phyloP scores from a whole-genome alignment of 352 stramenopile genomes.

The Phytophthora macrochlamydospora region DNA sequence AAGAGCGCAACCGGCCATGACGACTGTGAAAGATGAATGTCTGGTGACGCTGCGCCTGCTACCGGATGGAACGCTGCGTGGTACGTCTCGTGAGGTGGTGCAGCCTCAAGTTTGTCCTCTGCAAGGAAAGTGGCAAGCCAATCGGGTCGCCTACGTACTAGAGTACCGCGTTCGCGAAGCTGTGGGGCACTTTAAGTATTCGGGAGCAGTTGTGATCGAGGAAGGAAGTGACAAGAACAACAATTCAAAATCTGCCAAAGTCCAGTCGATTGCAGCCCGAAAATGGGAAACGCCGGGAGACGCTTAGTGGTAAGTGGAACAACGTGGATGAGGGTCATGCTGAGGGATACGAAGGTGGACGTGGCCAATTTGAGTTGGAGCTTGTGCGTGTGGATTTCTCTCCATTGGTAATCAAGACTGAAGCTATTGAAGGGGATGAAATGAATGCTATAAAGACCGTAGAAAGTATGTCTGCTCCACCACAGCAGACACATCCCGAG shows the following conservation, averaged over 20 bases:
- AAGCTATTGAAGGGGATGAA: constrained; percentile 18
- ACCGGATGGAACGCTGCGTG: constrained; percentile 51
- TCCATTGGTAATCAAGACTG: constrained; percentile 11
- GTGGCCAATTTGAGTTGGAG: constrained; percentile 61
- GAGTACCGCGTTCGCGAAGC: constrained; percentile 73
- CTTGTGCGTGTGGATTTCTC: constrained; percentile 44
- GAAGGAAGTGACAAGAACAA: constrained; percentile 12
- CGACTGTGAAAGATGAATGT: constrained; percentile 54
- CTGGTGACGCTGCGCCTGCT: constrained; percentile 68
- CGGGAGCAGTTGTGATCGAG: constrained; percentile 43
- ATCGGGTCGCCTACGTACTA: constrained; percentile 62
- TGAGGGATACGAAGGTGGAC: constrained; percentile 55
- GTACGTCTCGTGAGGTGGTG: constrained; percentile 62
- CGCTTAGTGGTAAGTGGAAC: constrained; percentile 55
- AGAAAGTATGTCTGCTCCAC: neutral
- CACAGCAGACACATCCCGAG: neutral
- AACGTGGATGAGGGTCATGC: constrained; percentile 64
- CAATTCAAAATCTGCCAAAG: constrained; percentile 3
- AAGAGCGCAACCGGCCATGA: constrained; percentile 15
- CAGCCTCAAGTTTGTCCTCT: constrained; percentile 65
- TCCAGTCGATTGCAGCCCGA: constrained; percentile 3
- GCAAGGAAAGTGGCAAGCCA: constrained; percentile 54
- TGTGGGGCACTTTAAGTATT: constrained; percentile 68
- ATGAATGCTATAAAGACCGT: constrained; percentile 3
- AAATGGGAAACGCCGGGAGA: constrained; percentile 27